Percentiles rank a stretch among this genome's conserved stretches.
phyloP scores from a whole-genome alignment of 768 basidiomycete species.

The Macrolepiota fuliginosa region DNA sequence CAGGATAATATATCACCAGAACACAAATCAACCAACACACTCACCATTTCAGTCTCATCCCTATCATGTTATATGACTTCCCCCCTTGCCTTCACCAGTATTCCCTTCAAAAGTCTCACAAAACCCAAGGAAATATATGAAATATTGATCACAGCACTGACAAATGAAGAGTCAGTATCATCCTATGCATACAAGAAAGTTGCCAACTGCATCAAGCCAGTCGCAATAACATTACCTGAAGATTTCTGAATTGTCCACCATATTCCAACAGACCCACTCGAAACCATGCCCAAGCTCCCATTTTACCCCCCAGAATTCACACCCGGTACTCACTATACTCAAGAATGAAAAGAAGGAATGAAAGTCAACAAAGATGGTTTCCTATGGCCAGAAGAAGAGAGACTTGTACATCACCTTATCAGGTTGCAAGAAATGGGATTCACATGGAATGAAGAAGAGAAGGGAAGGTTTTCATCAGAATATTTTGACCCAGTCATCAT shows the following conservation, averaged over 20 bases:
- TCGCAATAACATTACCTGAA: conserved; percentile 30
- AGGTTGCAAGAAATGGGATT: conserved; percentile 29
- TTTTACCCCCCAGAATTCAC: conserved; percentile 29
- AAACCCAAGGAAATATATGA: background rate
- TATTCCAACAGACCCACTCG: conserved; percentile 34
- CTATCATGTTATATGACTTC: background rate
- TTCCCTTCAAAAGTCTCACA: background rate
- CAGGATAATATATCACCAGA: too few species aligned
- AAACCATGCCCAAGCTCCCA: conserved; percentile 24
- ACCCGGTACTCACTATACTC: conserved; percentile 23
- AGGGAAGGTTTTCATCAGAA: conserved; percentile 23
- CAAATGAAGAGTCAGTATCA: background rate
- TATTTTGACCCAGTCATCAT: conserved; percentile 24
- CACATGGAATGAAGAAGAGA: conserved; percentile 29
- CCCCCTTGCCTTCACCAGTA: background rate
- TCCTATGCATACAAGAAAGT: conserved; percentile 31
- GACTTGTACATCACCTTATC: conserved; percentile 30
- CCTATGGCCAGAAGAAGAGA: conserved; percentile 33
- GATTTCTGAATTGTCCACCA: conserved; percentile 26
- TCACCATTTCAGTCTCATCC: background rate
- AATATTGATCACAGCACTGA: background rate
- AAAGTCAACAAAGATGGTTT: conserved; percentile 27
- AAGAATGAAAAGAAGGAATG: conserved; percentile 24
- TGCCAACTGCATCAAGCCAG: conserved; percentile 27
- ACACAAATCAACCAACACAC: too few species aligned